Evolutionary conservation across 306 rosid species (phyloP), one percentile per base, ranked within the genome.

Genomic region (Cicer arietinum): DNA sequence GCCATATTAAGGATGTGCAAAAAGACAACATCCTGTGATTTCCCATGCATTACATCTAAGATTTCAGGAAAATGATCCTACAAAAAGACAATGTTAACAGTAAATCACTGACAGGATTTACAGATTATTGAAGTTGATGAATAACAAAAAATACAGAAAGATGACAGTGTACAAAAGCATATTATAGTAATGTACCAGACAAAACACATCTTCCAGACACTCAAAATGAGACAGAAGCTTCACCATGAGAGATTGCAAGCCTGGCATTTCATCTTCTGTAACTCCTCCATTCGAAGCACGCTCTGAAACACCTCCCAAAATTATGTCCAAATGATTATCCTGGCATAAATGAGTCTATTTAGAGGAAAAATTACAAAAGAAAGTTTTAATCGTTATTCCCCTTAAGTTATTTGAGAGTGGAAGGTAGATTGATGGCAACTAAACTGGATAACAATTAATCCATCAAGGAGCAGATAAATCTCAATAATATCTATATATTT

Each of bases 231-330:
- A 83, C 71, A 94, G 87, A 82, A 91, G 82, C 88, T 94, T 94
- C 92, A 88, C 84, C 83, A 91, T 50, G 68, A 94, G 86, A 78
- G 97, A 90, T 80, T 94, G 97, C 91, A 94, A 85, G 88, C 83
- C 78, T 62, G 79, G 71, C 74, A 90, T 85, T 81, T 87, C 96
- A 85, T 84, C 86, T 83, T 86, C 94, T 45, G 79, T 62, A 58
- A 88, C 80, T 45, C 69, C 85, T 74, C 77, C 81, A 80, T 62
- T 80, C 69, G 67, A 41, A 61, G 89, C 85, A 51, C 86, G 86
- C 59, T 61, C 74, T 67, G 85, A 89, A 70, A 91, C 87, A 77
- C 89, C 97, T 80, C 85, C 96, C 84, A 91, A 88, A 84, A 91
- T 85, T 72, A 85, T 76, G 63, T 81, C 84, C 71, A 91, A 74